Evolutionary conservation across 225 moss, liverwort and hornwort species (phyloP).

Genomic region (Bryum argenteum): DNA sequence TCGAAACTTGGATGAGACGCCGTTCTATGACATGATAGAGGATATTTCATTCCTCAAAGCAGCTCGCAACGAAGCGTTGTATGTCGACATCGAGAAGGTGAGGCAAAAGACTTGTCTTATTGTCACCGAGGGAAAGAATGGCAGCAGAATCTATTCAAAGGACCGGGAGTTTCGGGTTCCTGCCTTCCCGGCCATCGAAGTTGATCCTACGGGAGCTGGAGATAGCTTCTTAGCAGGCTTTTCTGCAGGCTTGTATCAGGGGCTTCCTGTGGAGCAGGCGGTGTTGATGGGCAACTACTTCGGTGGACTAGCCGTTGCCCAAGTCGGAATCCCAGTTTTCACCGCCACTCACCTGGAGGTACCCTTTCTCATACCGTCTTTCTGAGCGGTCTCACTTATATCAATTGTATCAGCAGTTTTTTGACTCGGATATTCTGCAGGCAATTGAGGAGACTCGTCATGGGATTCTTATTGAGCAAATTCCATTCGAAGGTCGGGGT

Average conservation of each 20-base stretch:
- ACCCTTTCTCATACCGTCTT: neutral
- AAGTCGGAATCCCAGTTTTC: constrained; percentile 77
- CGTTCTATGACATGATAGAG: constrained; percentile 59
- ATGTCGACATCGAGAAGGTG: constrained; percentile 68
- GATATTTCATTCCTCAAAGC: constrained; percentile 71
- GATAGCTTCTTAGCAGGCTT: constrained; percentile 86
- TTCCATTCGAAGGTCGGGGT: constrained; percentile 32
- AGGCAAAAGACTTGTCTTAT: constrained; percentile 71
- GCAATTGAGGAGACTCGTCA: constrained; percentile 41
- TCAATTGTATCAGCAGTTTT: neutral
- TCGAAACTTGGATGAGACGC: constrained; percentile 66
- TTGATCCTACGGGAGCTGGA: constrained; percentile 85
- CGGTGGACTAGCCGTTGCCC: constrained; percentile 78
- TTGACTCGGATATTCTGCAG: constrained; percentile 23
- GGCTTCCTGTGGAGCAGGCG: constrained; percentile 71
- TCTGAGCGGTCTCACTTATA: neutral
- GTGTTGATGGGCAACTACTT: constrained; percentile 86
- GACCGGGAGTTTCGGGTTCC: constrained; percentile 64
- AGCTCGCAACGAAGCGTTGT: constrained; percentile 70
- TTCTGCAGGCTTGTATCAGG: constrained; percentile 70
- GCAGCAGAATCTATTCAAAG: constrained; percentile 67
- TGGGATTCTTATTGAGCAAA: constrained; percentile 39
- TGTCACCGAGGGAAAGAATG: constrained; percentile 76
- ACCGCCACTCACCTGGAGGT: constrained; percentile 67
- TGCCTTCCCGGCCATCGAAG: constrained; percentile 66